Conservation (phyloP, 352 stramenopile species). For the Saprolegnia diclina region DNA sequence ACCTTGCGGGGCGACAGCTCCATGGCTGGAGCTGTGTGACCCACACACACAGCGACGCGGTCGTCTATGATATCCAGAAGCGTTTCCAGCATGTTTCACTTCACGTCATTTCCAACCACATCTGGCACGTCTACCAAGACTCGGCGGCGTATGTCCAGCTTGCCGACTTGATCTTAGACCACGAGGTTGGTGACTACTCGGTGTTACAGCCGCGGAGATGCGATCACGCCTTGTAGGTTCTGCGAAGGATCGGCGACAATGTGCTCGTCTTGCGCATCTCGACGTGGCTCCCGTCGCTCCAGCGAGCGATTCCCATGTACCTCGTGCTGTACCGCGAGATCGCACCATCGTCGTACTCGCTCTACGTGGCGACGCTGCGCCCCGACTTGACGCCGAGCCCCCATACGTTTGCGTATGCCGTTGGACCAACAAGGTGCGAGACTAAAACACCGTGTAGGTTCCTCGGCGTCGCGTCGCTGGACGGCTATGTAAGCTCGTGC, state of each 20-base stretch:
- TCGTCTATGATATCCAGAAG: conserved; percentile 21
- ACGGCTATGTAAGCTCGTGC: not conserved
- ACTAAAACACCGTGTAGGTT: not conserved
- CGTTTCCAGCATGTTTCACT: not conserved
- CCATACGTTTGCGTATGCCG: conserved; percentile 4
- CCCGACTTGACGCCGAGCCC: not conserved
- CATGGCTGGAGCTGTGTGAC: conserved; percentile 10
- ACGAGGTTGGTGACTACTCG: conserved; percentile 3
- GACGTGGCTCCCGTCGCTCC: not conserved
- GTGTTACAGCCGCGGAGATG: not conserved
- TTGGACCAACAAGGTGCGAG: not conserved
- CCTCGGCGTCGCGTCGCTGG: no score
- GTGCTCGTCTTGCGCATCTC: not conserved
- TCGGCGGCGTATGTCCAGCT: conserved; percentile 1
- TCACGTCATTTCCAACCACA: conserved; percentile 3
- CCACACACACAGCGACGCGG: not conserved
- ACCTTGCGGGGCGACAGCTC: not conserved
- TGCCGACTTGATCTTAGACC: conserved; percentile 5
- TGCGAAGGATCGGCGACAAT: not conserved
- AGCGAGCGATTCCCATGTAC: not conserved
- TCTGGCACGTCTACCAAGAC: conserved; percentile 8
- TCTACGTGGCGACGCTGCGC: not conserved
- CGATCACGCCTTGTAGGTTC: not conserved
- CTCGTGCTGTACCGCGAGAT: conserved; percentile 8
- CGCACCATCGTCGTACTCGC: not conserved